phyloP scores from a whole-genome alignment of 2,329 filamentous ascomycete species.

The Hymenoscyphus repandus region DNA sequence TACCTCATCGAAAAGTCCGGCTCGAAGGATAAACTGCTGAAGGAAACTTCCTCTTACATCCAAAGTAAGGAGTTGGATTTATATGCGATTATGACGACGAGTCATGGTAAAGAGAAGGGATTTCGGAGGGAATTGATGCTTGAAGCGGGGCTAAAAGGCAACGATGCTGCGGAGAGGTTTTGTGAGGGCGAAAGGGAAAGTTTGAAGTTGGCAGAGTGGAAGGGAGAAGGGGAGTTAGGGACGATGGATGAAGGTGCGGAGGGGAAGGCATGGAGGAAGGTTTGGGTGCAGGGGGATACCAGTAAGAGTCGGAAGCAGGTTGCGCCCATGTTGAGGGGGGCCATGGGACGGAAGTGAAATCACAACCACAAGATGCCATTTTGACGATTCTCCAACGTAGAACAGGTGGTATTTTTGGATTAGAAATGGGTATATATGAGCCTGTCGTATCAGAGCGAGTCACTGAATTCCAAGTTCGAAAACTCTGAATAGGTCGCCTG shows the following conservation, averaged over 20 bases:
- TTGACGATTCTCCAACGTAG: too few species aligned
- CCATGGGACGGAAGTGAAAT: slow-evolving; percentile 31
- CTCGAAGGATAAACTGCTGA: slow-evolving; percentile 39
- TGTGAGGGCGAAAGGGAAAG: slow-evolving; percentile 37
- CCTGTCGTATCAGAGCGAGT: too few species aligned
- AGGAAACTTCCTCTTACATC: slow-evolving; percentile 47
- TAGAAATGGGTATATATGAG: too few species aligned
- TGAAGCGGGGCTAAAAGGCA: slow-evolving; percentile 51
- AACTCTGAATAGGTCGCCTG: too few species aligned
- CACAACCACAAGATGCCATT: too few species aligned
- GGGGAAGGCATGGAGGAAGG: slow-evolving; percentile 44
- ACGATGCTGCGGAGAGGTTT: slow-evolving; percentile 51
- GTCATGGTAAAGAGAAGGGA: slow-evolving; percentile 39
- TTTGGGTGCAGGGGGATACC: slow-evolving; percentile 63
- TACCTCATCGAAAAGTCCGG: slow-evolving; percentile 54
- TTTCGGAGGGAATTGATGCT: slow-evolving; percentile 66
- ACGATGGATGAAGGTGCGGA: slow-evolving; percentile 15
- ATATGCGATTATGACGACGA: slow-evolving; percentile 65
- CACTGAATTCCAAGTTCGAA: too few species aligned
- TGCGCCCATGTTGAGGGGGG: slow-evolving; percentile 58
- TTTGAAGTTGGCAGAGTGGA: slow-evolving; percentile 54
- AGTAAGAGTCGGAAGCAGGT: slow-evolving; percentile 64
- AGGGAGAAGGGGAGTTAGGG: slow-evolving; percentile 38
- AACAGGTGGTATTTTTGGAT: too few species aligned
- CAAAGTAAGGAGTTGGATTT: slow-evolving; percentile 56